A percentile compares a stretch with the other conserved stretches of the same genome.
Evolutionary conservation across 352 stramenopile genomes (phyloP).

Genomic region (Sclerospora graminicola): DNA sequence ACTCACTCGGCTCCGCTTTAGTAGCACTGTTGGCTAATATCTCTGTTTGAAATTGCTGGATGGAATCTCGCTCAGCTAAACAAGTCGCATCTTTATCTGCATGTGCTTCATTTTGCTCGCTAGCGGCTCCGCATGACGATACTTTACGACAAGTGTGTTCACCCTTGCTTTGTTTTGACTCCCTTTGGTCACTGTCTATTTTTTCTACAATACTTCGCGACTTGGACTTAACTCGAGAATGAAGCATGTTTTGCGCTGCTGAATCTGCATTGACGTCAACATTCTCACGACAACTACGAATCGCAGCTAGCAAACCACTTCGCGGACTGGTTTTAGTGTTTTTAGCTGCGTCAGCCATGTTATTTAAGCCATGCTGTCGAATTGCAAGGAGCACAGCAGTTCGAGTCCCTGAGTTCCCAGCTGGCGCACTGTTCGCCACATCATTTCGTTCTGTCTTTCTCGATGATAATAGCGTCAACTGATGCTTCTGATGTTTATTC

Average conservation of each 20-base stretch:
- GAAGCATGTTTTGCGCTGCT: background rate
- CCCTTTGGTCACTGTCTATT: too few species aligned
- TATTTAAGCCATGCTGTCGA: constrained; percentile 7
- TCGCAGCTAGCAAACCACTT: constrained; percentile 8
- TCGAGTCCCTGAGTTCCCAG: constrained; percentile 4
- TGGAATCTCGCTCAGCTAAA: too few species aligned
- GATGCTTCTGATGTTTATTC: constrained; percentile 5
- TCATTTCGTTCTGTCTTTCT: background rate
- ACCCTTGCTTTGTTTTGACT: too few species aligned
- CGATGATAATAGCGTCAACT: background rate
- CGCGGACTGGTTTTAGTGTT: constrained; percentile 1
- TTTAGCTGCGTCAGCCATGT: background rate
- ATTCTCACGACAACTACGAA: constrained; percentile 6
- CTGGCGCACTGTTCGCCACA: background rate
- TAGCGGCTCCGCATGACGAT: too few species aligned
- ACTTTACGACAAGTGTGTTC: too few species aligned
- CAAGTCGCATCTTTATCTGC: too few species aligned
- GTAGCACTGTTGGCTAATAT: too few species aligned
- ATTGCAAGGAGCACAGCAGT: constrained; percentile 23
- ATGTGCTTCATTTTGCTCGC: too few species aligned
- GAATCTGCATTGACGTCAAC: background rate
- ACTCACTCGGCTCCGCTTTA: too few species aligned
- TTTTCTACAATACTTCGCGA: too few species aligned
- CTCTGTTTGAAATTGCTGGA: too few species aligned
- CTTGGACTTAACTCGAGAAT: background rate